phyloP scores from a whole-genome alignment of 108 stramenopile genomes.

The Nitzschia palea region DNA sequence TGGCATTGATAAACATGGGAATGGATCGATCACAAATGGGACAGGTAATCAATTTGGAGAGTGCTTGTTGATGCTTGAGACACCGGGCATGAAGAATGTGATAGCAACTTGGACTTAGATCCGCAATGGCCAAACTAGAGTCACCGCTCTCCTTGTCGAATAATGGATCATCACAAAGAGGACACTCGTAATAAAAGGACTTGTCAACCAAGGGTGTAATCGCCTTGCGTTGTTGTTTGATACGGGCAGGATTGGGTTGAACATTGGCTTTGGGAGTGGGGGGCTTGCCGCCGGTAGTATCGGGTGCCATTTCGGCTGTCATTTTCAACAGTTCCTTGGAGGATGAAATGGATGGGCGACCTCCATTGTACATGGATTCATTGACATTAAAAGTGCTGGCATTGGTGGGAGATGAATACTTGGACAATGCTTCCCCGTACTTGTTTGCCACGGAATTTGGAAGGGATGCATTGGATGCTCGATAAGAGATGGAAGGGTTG shows the following conservation, averaged over 20 bases:
- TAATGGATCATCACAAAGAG: slow-evolving; percentile 22
- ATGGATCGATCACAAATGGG: slow-evolving; percentile 24
- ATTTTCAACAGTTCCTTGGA: not conserved
- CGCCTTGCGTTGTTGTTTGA: slow-evolving; percentile 2
- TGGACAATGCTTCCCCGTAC: not conserved
- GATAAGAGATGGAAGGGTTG: not conserved
- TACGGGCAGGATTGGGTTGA: not conserved
- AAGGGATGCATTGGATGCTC: not conserved
- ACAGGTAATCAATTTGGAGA: slow-evolving; percentile 1
- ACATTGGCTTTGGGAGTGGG: not conserved
- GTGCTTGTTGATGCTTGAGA: slow-evolving; percentile 18
- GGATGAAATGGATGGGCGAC: not conserved
- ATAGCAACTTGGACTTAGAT: slow-evolving; percentile 28
- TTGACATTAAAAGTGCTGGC: not conserved
- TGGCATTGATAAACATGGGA: slow-evolving; percentile 28
- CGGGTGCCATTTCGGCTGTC: not conserved
- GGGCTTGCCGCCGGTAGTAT: not conserved
- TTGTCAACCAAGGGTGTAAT: slow-evolving; percentile 12
- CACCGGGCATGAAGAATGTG: slow-evolving; percentile 31
- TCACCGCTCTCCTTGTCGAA: slow-evolving; percentile 25
- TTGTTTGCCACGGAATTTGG: not conserved
- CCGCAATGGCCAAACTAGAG: slow-evolving; percentile 18
- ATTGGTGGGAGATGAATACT: not conserved
- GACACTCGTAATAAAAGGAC: slow-evolving; percentile 29
- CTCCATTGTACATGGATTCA: not conserved